phyloP scores from a whole-genome alignment of 2,329 filamentous ascomycete species.

The Diaporthe destruens region DNA sequence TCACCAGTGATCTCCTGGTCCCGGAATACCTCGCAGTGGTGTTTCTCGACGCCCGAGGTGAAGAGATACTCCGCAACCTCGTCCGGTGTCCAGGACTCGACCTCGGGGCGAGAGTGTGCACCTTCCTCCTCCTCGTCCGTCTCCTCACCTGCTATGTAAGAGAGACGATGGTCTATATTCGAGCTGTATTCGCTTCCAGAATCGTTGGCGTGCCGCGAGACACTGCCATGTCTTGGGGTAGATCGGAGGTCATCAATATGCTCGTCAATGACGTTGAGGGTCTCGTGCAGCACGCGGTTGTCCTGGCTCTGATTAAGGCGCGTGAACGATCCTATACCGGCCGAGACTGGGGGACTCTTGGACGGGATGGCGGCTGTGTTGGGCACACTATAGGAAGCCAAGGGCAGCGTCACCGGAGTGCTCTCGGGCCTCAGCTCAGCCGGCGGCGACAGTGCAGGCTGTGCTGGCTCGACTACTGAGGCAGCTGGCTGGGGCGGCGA shows the following conservation, averaged over 20 bases:
- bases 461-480: slow-evolving; percentile 37
- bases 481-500: slow-evolving; percentile 32
- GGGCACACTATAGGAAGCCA: slow-evolving; percentile 55
- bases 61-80: slow-evolving; percentile 93
- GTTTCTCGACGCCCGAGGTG: slow-evolving; percentile 84
- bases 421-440: slow-evolving; percentile 43
- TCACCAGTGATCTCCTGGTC: slow-evolving; percentile 97
- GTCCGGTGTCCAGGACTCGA: slow-evolving; percentile 82
- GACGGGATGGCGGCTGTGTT: slow-evolving; percentile 42
- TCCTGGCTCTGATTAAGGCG: slow-evolving; percentile 61
- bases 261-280: slow-evolving; percentile 94
- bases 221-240: slow-evolving; percentile 61
- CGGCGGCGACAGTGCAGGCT: slow-evolving; percentile 44
- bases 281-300: slow-evolving; percentile 91
- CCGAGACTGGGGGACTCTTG: slow-evolving; percentile 46
- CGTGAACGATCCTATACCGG: slow-evolving; percentile 28
- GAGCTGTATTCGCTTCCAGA: slow-evolving; percentile 93
- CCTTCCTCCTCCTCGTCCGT: slow-evolving; percentile 91
- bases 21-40: slow-evolving; percentile 92
- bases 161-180: slow-evolving; percentile 80
- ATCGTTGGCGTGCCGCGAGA: slow-evolving; percentile 72
- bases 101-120: slow-evolving; percentile 76
- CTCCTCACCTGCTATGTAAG: slow-evolving; percentile 94
- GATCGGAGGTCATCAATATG: slow-evolving; percentile 89
- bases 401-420: slow-evolving; percentile 55